phyloP scores from a whole-genome alignment of 148 eudicot genomes.

The Agrostemma githago region DNA sequence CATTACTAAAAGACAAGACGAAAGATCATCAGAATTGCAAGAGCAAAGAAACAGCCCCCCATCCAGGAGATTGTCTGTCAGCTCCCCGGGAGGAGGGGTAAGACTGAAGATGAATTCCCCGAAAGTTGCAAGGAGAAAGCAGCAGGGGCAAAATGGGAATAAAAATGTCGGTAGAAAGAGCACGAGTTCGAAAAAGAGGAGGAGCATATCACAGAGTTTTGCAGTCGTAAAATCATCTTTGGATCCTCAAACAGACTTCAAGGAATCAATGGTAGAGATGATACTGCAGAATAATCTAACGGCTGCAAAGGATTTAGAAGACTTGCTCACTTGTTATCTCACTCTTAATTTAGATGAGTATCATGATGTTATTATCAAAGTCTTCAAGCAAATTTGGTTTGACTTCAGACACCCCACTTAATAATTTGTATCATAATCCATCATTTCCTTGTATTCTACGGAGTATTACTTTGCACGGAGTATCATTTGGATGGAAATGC shows the following conservation, averaged over 20 bases:
- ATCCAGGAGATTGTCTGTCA: slow-evolving; percentile 13
- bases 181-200: slow-evolving; percentile 17
- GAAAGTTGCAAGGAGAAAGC: slow-evolving; percentile 33
- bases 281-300: slow-evolving; percentile 60
- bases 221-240: slow-evolving; percentile 76
- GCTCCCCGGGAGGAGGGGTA: slow-evolving; percentile 40
- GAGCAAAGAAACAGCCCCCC: not conserved
- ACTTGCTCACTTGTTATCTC: slow-evolving; percentile 72
- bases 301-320: slow-evolving; percentile 76
- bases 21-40: not conserved
- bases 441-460: not conserved
- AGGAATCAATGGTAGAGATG: slow-evolving; percentile 97
- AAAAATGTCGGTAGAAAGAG: slow-evolving; percentile 36
- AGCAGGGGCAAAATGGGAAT: slow-evolving; percentile 29
- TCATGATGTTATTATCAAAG: slow-evolving; percentile 75
- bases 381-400: slow-evolving; percentile 87
- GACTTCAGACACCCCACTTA: slow-evolving; percentile 34
- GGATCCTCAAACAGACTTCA: slow-evolving; percentile 74
- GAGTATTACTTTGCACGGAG: not conserved
- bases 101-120: slow-evolving; percentile 65
- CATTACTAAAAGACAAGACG: slow-evolving; percentile 31
- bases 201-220: slow-evolving; percentile 57
- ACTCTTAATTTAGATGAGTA: slow-evolving; percentile 72
- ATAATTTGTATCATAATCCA: not conserved
- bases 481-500: not conserved